Conservation (phyloP, 2,329 filamentous ascomycete genomes). For the Corinectria fuckeliana region DNA sequence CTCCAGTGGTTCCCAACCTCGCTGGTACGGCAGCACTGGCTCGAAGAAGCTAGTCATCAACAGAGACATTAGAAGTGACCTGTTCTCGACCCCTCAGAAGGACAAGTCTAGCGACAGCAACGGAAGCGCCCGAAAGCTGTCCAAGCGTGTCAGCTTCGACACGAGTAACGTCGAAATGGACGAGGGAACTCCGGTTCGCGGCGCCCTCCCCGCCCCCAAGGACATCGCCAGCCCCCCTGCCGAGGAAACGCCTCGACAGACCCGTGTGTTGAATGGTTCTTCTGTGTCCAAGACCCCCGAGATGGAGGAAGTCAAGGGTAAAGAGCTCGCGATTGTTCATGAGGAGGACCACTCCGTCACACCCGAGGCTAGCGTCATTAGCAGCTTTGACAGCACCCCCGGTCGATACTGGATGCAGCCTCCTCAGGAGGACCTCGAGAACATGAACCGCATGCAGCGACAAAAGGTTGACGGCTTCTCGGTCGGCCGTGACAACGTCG, state of each 20-base stretch:
- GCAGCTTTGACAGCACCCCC: slow-evolving; percentile 55
- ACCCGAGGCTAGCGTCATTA: slow-evolving; percentile 34
- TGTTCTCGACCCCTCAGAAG: slow-evolving; percentile 67
- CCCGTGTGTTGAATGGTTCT: slow-evolving; percentile 52
- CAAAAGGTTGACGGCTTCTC: slow-evolving; percentile 76
- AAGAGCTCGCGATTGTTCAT: slow-evolving; percentile 79
- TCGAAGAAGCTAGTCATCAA: slow-evolving; percentile 95
- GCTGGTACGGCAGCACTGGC: slow-evolving; percentile 70
- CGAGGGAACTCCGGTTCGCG: slow-evolving; percentile 43
- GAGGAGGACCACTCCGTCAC: slow-evolving; percentile 63
- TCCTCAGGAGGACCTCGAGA: slow-evolving; percentile 73
- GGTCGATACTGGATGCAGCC: slow-evolving; percentile 91
- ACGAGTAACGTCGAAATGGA: slow-evolving; percentile 57
- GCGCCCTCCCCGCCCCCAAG: slow-evolving; percentile 45
- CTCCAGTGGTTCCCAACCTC: slow-evolving; percentile 68
- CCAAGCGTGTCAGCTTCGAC: slow-evolving; percentile 94
- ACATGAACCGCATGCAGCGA: slow-evolving; percentile 81
- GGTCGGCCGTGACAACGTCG: slow-evolving; percentile 83
- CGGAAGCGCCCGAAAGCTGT: slow-evolving; percentile 61
- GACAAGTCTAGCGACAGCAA: slow-evolving; percentile 52
- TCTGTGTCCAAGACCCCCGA: slow-evolving; percentile 58
- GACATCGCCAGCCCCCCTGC: slow-evolving; percentile 39
- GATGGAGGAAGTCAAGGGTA: slow-evolving; percentile 75
- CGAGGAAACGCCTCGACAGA: slow-evolving; percentile 55
- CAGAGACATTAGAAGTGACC: slow-evolving; percentile 78